Conservation (phyloP, 2,329 filamentous ascomycete species). For the Aulographum hederae region DNA sequence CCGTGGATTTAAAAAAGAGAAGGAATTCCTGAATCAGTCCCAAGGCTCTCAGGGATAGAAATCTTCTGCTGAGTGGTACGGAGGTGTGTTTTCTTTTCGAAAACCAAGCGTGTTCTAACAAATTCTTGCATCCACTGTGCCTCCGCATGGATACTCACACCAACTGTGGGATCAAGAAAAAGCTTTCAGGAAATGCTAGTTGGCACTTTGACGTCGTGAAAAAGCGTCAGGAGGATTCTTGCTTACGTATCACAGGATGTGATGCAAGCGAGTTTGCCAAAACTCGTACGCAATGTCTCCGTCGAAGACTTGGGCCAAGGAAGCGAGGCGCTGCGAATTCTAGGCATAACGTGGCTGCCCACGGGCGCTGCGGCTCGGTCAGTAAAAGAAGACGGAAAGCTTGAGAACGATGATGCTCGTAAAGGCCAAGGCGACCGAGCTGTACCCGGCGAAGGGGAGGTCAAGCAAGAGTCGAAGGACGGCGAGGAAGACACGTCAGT, state of each 20-base stretch:
- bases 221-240: slow-evolving; percentile 9
- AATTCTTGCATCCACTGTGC: too few relatives aligned
- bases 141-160: too few relatives aligned
- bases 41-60: too few relatives aligned
- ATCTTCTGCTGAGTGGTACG: too few relatives aligned
- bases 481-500: slow-evolving; percentile 19
- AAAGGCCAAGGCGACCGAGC: slow-evolving; percentile 31
- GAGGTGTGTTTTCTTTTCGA: too few relatives aligned
- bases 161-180: too few relatives aligned
- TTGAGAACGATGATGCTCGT: slow-evolving; percentile 12
- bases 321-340: slow-evolving; percentile 49
- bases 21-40: neutral
- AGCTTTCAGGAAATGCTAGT: too few relatives aligned
- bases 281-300: slow-evolving; percentile 53
- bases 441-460: slow-evolving; percentile 25
- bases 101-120: too few relatives aligned
- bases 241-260: too few relatives aligned
- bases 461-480: slow-evolving; percentile 17
- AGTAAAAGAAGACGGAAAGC: slow-evolving; percentile 38
- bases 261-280: slow-evolving; percentile 60
- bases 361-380: slow-evolving; percentile 48
- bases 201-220: too few relatives aligned
- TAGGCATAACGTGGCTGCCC: slow-evolving; percentile 55
- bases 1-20: neutral
- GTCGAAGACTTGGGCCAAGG: slow-evolving; percentile 62